A percentile compares a stretch with the other conserved stretches of the same genome.
Evolutionary conservation across 2,329 filamentous ascomycete genomes (phyloP).

Genomic region (Pseudopithomyces maydicus): DNA sequence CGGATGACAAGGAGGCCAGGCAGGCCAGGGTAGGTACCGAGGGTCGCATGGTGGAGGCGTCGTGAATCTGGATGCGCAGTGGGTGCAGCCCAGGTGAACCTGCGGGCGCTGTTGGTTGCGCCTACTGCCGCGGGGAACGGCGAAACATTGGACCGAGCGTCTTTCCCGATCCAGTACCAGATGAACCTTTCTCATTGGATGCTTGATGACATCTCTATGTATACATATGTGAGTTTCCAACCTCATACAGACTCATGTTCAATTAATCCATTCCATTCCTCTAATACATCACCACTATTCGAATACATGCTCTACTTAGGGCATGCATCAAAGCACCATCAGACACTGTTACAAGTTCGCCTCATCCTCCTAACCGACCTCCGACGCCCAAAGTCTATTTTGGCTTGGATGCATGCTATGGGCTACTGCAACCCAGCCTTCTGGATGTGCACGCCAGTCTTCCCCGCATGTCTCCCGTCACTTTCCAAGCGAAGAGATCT

Average conservation of each 20-base stretch:
- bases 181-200: no score
- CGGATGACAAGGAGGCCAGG: constrained; percentile 46
- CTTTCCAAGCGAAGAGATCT: no score
- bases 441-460: no score
- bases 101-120: constrained; percentile 8
- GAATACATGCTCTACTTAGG: no score
- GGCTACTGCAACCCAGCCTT: no score
- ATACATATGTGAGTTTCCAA: no score
- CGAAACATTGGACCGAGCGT: neutral
- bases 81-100: neutral
- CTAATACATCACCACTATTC: no score
- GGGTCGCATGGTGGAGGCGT: constrained; percentile 27
- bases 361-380: neutral
- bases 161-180: neutral
- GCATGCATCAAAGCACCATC: neutral
- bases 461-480: no score
- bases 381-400: no score
- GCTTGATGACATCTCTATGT: neutral
- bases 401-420: no score
- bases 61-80: constrained; percentile 5
- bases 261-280: no score
- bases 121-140: constrained; percentile 5
- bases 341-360: neutral
- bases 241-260: no score
- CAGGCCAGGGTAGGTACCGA: constrained; percentile 49